Percentiles rank a stretch among this genome's conserved stretches.
phyloP scores from a whole-genome alignment of 352 stramenopile genomes.

The Pythium aquatile region DNA sequence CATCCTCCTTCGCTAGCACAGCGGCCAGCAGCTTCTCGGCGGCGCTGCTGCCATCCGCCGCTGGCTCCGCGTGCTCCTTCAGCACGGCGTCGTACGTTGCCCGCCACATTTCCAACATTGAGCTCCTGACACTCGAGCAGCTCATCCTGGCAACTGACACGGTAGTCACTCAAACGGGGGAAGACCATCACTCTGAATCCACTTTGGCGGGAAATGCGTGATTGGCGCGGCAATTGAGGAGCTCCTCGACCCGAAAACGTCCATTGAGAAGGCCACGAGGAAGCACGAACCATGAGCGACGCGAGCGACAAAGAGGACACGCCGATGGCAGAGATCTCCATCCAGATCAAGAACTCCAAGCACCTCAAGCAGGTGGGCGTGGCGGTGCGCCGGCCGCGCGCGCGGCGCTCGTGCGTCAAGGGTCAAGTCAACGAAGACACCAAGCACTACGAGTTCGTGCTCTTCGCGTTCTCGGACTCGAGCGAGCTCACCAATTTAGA shows the following conservation, averaged over 20 bases:
- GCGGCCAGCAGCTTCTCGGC: constrained; percentile 15
- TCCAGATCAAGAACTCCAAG: constrained; percentile 82
- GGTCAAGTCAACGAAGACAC: constrained; percentile 68
- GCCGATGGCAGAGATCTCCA: constrained; percentile 59
- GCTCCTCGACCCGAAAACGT: background rate
- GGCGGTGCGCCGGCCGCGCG: constrained; percentile 62
- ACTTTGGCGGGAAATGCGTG: constrained; percentile 7
- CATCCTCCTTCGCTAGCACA: background rate
- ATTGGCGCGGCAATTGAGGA: constrained; percentile 3
- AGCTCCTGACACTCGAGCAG: background rate
- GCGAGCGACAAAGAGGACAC: constrained; percentile 39
- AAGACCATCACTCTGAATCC: constrained; percentile 10
- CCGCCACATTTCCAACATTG: constrained; percentile 20
- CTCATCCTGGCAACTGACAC: background rate
- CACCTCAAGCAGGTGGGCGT: constrained; percentile 82
- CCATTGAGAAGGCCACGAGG: background rate
- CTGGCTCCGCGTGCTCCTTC: constrained; percentile 3
- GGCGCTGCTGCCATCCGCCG: constrained; percentile 9
- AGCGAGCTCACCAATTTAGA: constrained; percentile 83
- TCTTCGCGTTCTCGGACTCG: constrained; percentile 83
- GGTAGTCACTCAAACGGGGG: constrained; percentile 5
- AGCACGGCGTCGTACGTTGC: constrained; percentile 22
- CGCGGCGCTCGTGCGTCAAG: constrained; percentile 76
- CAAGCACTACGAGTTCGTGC: constrained; percentile 80
- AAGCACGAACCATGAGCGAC: constrained; percentile 33